Evolutionary conservation across 78 protist genomes (phyloP).

Genomic region (Ministeria vibrans): DNA sequence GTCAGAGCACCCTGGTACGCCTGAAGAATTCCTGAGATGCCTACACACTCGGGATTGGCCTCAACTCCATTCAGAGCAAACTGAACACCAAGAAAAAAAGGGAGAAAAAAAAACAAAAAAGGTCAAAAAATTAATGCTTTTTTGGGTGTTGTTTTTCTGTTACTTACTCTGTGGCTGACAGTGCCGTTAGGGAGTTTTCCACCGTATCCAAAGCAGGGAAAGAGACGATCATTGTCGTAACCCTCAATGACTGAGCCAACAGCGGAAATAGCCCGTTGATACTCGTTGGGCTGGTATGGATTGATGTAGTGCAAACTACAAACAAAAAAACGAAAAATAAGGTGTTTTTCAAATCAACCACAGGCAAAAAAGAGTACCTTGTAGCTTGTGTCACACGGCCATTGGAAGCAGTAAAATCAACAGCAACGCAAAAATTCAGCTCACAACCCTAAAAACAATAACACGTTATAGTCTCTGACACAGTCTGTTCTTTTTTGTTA

Average conservation of each 20-base stretch:
- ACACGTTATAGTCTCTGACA: too few relatives aligned
- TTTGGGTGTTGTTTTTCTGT: background rate
- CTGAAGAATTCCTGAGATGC: slow-evolving; percentile 27
- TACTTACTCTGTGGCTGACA: slow-evolving; percentile 23
- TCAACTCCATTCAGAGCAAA: slow-evolving; percentile 29
- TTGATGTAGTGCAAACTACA: background rate
- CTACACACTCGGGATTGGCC: background rate
- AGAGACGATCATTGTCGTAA: slow-evolving; percentile 56
- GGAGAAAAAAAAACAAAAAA: background rate
- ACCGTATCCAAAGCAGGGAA: slow-evolving; percentile 81
- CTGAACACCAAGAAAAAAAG: background rate
- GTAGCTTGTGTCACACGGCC: background rate
- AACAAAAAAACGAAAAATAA: background rate
- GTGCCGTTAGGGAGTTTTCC: slow-evolving; percentile 27
- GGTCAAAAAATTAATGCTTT: too few relatives aligned
- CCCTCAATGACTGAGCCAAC: slow-evolving; percentile 29
- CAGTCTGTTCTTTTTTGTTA: too few relatives aligned
- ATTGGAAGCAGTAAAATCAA: slow-evolving; percentile 85
- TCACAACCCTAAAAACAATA: slow-evolving; percentile 52
- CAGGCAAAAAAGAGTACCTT: background rate
- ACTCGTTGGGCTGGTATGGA: slow-evolving; percentile 22
- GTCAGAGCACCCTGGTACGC: slow-evolving; percentile 21
- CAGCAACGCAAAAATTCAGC: slow-evolving; percentile 52
- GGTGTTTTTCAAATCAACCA: background rate
- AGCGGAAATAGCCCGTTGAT: slow-evolving; percentile 19